Evolutionary conservation across 345 rosid species (phyloP).

Genomic region (Erodium maritimum): DNA sequence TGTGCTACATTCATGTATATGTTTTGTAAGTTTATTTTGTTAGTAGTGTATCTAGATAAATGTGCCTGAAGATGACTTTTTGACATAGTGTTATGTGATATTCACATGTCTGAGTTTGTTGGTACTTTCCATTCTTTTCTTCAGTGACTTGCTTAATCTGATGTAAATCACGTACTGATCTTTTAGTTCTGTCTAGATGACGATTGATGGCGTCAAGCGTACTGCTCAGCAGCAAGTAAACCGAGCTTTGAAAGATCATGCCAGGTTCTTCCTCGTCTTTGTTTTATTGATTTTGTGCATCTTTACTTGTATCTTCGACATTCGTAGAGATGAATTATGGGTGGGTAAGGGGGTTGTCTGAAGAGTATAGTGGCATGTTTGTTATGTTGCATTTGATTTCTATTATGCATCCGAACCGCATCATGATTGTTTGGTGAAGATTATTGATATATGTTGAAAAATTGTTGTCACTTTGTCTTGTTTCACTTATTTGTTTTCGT

Average conservation of each 20-base stretch:
- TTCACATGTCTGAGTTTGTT: neutral
- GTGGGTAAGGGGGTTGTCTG: neutral
- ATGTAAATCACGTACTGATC: neutral
- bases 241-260: constrained; percentile 80
- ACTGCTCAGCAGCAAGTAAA: constrained; percentile 91
- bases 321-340: neutral
- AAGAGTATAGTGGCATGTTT: neutral
- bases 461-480: neutral
- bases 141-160: neutral
- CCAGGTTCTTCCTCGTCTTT: constrained; percentile 37
- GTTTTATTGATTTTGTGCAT: neutral
- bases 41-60: too few relatives aligned
- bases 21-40: neutral
- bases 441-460: neutral
- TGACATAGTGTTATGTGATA: neutral
- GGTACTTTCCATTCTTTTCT: neutral
- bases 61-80: neutral
- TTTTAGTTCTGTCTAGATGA: constrained; percentile 37
- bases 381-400: neutral
- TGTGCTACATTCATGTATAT: neutral
- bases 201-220: constrained; percentile 90
- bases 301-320: neutral
- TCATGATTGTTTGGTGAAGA: neutral
- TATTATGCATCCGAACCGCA: neutral
- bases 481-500: too few relatives aligned